These are phyloP conservation scores for Lenzites betulinus DNA, from an alignment of 768 basidiomycete genomes.

Conservation along the genomic window DNA sequence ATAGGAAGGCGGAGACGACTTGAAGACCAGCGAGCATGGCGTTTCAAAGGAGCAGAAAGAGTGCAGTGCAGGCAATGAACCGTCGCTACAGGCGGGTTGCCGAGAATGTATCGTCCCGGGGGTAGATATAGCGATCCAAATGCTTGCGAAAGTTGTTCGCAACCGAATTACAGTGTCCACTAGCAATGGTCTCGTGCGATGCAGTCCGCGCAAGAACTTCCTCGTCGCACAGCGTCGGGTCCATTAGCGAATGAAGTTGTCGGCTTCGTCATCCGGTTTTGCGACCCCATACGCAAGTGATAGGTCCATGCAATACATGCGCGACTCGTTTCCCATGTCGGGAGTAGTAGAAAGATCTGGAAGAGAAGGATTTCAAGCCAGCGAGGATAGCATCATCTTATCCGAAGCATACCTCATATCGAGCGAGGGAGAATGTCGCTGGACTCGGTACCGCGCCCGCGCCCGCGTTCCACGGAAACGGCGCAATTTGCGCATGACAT, in stretches of 20 bases:
- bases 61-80: too few species aligned
- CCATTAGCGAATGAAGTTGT: too few species aligned
- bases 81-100: too few species aligned
- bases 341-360: neutral
- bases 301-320: neutral
- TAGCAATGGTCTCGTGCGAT: neutral
- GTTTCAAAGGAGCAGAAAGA: neutral
- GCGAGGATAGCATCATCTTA: neutral
- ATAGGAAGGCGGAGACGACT: neutral
- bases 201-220: neutral
- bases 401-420: conserved; percentile 10
- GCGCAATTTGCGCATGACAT: neutral
- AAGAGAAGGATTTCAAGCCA: neutral
- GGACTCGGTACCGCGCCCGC: neutral
- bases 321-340: neutral
- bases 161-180: neutral
- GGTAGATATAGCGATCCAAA: neutral
- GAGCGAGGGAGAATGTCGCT: neutral
- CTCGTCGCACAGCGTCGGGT: too few species aligned
- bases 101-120: too few species aligned
- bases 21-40: conserved; percentile 8
- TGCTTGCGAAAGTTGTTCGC: neutral
- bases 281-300: neutral
- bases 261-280: too few species aligned
- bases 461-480: neutral